These are phyloP conservation scores for Helichrysum umbraculigerum DNA, from an alignment of 129 eudicot genomes.

Conservation along the genomic window DNA sequence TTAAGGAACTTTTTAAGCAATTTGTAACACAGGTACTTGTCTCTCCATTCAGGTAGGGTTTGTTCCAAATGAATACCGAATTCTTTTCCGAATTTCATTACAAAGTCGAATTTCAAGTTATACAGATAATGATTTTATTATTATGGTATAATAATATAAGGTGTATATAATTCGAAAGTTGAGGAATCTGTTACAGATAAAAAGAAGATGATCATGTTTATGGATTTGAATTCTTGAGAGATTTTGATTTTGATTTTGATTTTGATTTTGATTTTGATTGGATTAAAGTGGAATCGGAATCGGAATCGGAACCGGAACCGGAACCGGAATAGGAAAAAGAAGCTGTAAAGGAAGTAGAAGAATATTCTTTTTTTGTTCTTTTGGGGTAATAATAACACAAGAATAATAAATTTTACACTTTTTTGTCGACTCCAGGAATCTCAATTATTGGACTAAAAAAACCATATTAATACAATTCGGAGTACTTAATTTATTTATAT, in stretches of 20 bases:
- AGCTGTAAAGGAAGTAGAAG: slow-evolving; percentile 18
- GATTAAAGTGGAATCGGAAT: slow-evolving; percentile 6
- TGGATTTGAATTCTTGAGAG: slow-evolving; percentile 7
- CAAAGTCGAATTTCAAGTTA: background rate
- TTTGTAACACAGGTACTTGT: slow-evolving; percentile 74
- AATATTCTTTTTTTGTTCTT: no score
- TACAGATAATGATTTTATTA: background rate
- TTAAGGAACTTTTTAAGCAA: slow-evolving; percentile 68
- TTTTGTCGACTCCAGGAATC: no score
- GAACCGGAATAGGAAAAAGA: slow-evolving; percentile 4
- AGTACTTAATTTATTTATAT: no score
- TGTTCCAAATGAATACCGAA: slow-evolving; percentile 66
- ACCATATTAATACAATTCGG: no score
- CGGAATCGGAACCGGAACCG: slow-evolving; percentile 16
- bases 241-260: slow-evolving; percentile 11
- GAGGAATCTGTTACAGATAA: background rate
- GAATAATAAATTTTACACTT: no score
- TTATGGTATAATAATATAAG: background rate
- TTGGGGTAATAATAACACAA: no score
- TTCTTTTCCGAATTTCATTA: slow-evolving; percentile 76
- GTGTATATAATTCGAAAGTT: background rate
- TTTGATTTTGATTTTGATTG: slow-evolving; percentile 6
- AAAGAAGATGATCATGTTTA: slow-evolving; percentile 9
- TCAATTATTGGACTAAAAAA: no score
- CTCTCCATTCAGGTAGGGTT: slow-evolving; percentile 86